A percentile compares a stretch with the other conserved stretches of the same genome.
Evolutionary conservation across 2,329 filamentous ascomycete species (phyloP).

Genomic region (Claviceps digitariae): DNA sequence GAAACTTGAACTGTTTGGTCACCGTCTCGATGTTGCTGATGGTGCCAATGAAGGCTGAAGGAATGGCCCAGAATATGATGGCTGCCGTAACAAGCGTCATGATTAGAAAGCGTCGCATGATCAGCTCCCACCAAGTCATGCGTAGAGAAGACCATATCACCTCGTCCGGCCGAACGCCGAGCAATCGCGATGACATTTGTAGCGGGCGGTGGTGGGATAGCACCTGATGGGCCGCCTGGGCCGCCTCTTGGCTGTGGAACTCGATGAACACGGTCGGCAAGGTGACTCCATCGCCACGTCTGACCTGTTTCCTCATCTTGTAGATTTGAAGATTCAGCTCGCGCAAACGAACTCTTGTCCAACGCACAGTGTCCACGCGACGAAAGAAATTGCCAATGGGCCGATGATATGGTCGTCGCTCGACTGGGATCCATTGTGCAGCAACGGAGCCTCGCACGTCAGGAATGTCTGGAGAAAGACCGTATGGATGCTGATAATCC

Average conservation of each 20-base stretch:
- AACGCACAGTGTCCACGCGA: constrained; percentile 91
- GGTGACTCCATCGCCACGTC: constrained; percentile 53
- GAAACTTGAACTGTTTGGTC: constrained; percentile 50
- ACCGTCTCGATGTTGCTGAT: constrained; percentile 75
- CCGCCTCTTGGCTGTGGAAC: constrained; percentile 68
- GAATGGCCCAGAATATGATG: constrained; percentile 76
- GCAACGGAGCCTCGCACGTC: constrained; percentile 41
- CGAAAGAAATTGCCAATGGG: constrained; percentile 58
- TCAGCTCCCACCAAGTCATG: constrained; percentile 75
- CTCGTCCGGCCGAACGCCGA: constrained; percentile 69
- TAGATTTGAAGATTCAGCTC: constrained; percentile 26
- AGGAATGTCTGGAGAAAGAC: constrained; percentile 20
- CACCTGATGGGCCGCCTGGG: constrained; percentile 76
- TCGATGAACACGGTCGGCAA: constrained; percentile 81
- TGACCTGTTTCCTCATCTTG: constrained; percentile 63
- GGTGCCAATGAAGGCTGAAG: constrained; percentile 65
- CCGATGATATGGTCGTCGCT: constrained; percentile 62
- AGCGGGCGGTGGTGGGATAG: constrained; percentile 76
- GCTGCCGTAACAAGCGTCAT: constrained; percentile 60
- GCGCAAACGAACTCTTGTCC: constrained; percentile 48
- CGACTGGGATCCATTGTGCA: constrained; percentile 58
- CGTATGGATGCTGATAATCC: constrained; percentile 23
- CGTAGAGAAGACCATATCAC: constrained; percentile 78
- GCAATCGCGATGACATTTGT: constrained; percentile 75
- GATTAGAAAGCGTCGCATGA: constrained; percentile 57